phyloP scores from a whole-genome alignment of 2,329 filamentous ascomycete genomes.

The Epichloe scottii region DNA sequence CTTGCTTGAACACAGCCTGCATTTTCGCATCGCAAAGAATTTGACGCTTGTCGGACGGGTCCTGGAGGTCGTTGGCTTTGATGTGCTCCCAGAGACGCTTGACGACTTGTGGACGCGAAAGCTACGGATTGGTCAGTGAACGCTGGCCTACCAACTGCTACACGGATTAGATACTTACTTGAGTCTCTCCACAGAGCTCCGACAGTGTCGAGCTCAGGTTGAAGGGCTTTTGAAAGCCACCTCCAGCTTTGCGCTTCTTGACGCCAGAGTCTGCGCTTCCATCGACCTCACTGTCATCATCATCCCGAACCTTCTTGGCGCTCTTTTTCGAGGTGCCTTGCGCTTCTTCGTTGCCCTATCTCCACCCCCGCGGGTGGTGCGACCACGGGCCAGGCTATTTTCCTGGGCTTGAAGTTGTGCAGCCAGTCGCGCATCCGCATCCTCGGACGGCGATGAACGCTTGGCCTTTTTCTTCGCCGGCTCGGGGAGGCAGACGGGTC shows the following conservation, averaged over 20 bases:
- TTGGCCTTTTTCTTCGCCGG: conserved; percentile 55
- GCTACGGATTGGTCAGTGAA: conserved; percentile 30
- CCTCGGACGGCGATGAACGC: conserved; percentile 44
- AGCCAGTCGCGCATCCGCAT: conserved; percentile 78
- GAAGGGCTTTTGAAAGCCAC: conserved; percentile 86
- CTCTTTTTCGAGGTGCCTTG: conserved; percentile 60
- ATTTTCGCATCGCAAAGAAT: conserved; percentile 88
- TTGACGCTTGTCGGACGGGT: conserved; percentile 81
- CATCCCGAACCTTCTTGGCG: conserved; percentile 58
- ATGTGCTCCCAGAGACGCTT: conserved; percentile 96
- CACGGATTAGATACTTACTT: conserved; percentile 30
- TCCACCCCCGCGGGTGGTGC: conserved; percentile 66
- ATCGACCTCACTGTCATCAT: conserved; percentile 69
- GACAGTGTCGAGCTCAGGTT: conserved; percentile 58
- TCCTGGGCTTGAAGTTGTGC: conserved; percentile 86
- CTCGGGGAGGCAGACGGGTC: conserved; percentile 32
- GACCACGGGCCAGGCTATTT: conserved; percentile 54
- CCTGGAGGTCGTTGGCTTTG: conserved; percentile 76
- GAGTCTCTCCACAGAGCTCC: conserved; percentile 56
- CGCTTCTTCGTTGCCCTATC: conserved; percentile 54
- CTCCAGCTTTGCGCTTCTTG: conserved; percentile 70
- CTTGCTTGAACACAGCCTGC: conserved; percentile 82
- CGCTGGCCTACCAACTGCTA: not conserved
- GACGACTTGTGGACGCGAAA: conserved; percentile 89
- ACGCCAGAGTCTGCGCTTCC: conserved; percentile 44